Base-by-base conservation (phyloP, 352 stramenopile species). In the Saprolegnia parasitica region DNA sequence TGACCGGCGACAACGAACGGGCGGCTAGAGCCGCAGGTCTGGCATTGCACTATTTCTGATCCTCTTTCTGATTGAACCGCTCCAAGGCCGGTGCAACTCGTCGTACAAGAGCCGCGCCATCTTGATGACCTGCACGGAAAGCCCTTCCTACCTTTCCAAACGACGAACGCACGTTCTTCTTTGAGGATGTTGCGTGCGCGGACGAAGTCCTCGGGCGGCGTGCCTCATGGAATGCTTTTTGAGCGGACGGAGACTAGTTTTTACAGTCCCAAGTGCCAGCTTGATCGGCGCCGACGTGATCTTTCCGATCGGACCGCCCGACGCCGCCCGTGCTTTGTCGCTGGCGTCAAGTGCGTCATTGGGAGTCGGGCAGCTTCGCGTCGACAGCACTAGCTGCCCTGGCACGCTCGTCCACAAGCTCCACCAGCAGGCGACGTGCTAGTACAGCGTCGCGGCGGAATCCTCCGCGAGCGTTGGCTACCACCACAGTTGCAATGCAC, bases 61-160 rank as follows among this genome's bases (percentile, higher is more conserved):
- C n/a, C 16, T 70, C 16, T 70, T 70, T 42, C 50, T 70, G 20
- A 24, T 42, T 15, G 63, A 46, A 5, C 62, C 63, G 2, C 52
- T 70, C 32, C 5, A 62, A 13, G 63, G 26, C 49, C 37, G 63
- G 13, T 62, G 62, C 54, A 52, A 70, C 54, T 55, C 23, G 16
- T 55, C 63, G 23, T 70, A 47, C 23, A 24, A 52, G 18, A 70
- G 29, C 9, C 49, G 63, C 5, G 24, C 47, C 5, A 49, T 57
- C 18, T 62, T 61, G 10, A n/a, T 70, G 39, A 32, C 63, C 20
- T 70, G 10, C 42, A 40, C 35, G 63, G 62, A 37, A 70, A 61
- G 50, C 63, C 63, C 5, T 52, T 70, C 39, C 21, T 52, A 11
- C 45, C 2, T 2, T 21, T 46, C 13, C 45, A 52, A 6, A 52